Evolutionary conservation across 352 stramenopile genomes (phyloP), one percentile per base, ranked within the genome.

Genomic region (Globisporangium yorkense): DNA sequence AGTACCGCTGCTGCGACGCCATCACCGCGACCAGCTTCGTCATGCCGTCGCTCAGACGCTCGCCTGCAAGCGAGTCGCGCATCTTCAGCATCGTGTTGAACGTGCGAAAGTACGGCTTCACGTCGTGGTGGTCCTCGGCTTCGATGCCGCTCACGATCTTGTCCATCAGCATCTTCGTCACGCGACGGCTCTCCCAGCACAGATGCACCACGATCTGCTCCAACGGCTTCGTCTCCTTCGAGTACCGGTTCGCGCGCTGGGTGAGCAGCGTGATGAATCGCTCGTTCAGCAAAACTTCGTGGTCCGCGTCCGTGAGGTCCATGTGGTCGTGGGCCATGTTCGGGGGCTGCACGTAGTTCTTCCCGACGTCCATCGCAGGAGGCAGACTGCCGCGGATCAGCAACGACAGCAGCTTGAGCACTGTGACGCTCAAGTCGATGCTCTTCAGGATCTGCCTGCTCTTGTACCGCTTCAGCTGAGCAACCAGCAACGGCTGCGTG

Each of bases 81-180:
- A 93, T 72, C 59, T 91, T 92, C 20, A 94, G 62, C 12, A 96
- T 55, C 53, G 83, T 76, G 40, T 88, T 90, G 6, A 96, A 57
- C n/a, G 83, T 89, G 13, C 87, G 87, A 57, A 96, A 94, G 47
- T 88, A 94, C n/a, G 84, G 68, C 49, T 96, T 96, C 49, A 96
- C 72, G 45, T 94, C 84, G 33, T 94, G 80, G 54, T 94, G 80
- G 57, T 96, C 84, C 52, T 92, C 76, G 31, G 66, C 62, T 57
- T 94, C 78, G 15, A 96, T 84, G n/a, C 80, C 84, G 37, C 80
- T 65, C 54, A 87, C 74, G 56, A 96, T 81, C 20, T 63, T 75
- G 41, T 89, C 68, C 44, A 90, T 52, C 39, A 91, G 87, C 16
- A 74, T 59, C 1, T 56, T 46, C 35, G 86, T 88, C 12, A 88